Evolutionary conservation across 2,329 filamentous ascomycete species (phyloP).

Genomic region (Orbilia oligospora): DNA sequence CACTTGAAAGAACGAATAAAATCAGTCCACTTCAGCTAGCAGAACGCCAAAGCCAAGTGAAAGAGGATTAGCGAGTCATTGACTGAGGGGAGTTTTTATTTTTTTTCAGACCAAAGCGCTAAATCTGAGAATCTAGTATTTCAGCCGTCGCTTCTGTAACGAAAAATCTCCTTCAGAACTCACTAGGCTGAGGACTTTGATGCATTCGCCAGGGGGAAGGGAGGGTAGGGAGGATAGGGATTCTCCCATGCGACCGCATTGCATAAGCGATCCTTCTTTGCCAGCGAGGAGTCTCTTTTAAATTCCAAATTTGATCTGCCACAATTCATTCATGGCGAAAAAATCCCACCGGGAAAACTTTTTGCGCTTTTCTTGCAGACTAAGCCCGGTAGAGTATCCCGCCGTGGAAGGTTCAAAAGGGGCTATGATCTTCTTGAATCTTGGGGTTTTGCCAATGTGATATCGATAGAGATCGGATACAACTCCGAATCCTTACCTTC

Average conservation of each 20-base stretch:
- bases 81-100: neutral
- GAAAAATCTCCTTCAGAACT: conserved; percentile 3
- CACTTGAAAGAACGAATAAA: conserved; percentile 3
- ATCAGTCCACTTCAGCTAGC: conserved; percentile 16
- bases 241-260: conserved; percentile 47
- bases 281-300: conserved; percentile 26
- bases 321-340: neutral
- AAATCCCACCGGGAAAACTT: conserved; percentile 15
- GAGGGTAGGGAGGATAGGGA: too few relatives aligned
- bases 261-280: conserved; percentile 35
- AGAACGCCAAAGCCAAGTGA: neutral
- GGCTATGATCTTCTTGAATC: neutral
- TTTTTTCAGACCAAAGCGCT: conserved; percentile 14
- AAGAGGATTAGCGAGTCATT: neutral
- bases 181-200: conserved; percentile 1
- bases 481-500: conserved; percentile 2
- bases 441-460: conserved; percentile 12
- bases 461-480: conserved; percentile 24
- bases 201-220: conserved; percentile 14
- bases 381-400: conserved; percentile 4
- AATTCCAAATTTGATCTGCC: conserved; percentile 26
- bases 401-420: neutral
- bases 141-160: conserved; percentile 4
- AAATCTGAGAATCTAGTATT: conserved; percentile 1
- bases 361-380: neutral